Base-by-base conservation (phyloP, 2,329 filamentous ascomycete genomes). In the Claviceps citrina region DNA sequence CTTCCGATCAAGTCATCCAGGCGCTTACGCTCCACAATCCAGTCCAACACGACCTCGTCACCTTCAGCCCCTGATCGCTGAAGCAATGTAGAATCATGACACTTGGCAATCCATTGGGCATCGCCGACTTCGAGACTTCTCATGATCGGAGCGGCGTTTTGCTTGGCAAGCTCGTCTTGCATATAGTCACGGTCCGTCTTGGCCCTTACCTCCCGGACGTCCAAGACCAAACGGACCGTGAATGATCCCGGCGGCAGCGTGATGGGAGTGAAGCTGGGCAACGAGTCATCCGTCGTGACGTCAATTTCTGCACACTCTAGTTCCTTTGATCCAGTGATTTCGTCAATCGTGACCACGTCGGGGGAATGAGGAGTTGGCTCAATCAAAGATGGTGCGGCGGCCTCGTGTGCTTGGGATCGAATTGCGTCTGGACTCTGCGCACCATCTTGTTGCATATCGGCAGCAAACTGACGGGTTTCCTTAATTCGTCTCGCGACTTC, bases 11-110 rank as follows among this genome's bases (percentile, higher is more conserved):
- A 62, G 54, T 91, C 84, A 52, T 89, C 83, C 0, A 87, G 68
- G 7, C 84, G 70, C 54, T 91, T 91, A 44, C 84, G 71, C 59
- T 91, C 84, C 1, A 86, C 71, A 33, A 91, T 83, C 68, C 78
- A 84, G 56, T 89, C 83, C 4, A 91, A 65, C 35, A 85, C 74
- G 10, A 89, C 60, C 54, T 87, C 82, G 43, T 76, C 70, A 13
- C 78, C 76, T 51, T 79, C 73, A 2, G 65, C 63, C 10, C 78
- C 78, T 38, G 71, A 62, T 4, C 63, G 64, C 2, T 66, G 50
- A 5, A 84, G 65, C 22, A 75, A 64, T 8, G 58, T 57, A 0
- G 73, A 61, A 43, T 83, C 71, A 48, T 76, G 66, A 50, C 73
- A 76, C 54, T 81, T 84, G 31, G 84, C 84, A 26, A 91, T 69